Percentiles rank a stretch among this genome's conserved stretches.
Conservation (phyloP, 768 basidiomycete species). For the Boletus rex-veris region DNA sequence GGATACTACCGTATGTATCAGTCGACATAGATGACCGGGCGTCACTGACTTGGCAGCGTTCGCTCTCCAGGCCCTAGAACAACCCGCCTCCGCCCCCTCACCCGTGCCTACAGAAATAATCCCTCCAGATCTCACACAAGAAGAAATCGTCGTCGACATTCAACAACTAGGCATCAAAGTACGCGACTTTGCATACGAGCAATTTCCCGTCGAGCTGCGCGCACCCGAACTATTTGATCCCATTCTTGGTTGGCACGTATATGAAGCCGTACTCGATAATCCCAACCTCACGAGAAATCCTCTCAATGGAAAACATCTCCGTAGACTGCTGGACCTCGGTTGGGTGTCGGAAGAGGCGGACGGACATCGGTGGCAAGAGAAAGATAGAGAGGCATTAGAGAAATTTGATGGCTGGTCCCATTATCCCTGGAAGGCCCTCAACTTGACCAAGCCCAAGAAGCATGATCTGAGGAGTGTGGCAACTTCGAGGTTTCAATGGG, state of each 20-base stretch:
- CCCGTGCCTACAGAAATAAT: slow-evolving; percentile 34
- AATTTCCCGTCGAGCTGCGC: slow-evolving; percentile 10
- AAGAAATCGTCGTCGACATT: slow-evolving; percentile 34
- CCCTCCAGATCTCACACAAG: slow-evolving; percentile 29
- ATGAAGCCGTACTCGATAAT: slow-evolving; percentile 26
- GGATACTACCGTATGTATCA: slow-evolving; percentile 27
- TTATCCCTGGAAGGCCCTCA: slow-evolving; percentile 29
- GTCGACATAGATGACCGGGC: not conserved
- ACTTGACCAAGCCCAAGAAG: slow-evolving; percentile 23
- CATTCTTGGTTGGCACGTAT: slow-evolving; percentile 29
- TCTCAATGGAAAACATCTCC: slow-evolving; percentile 24
- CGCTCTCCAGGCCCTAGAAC: not conserved
- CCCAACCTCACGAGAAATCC: slow-evolving; percentile 13
- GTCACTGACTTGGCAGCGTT: not conserved
- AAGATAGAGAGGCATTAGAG: slow-evolving; percentile 26
- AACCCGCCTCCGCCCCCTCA: slow-evolving; percentile 25
- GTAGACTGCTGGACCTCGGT: slow-evolving; percentile 28
- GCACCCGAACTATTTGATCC: slow-evolving; percentile 32
- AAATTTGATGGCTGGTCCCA: slow-evolving; percentile 21
- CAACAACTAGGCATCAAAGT: slow-evolving; percentile 29
- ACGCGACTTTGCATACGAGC: slow-evolving; percentile 32
- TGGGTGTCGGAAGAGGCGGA: slow-evolving; percentile 27
- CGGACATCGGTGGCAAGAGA: slow-evolving; percentile 21
- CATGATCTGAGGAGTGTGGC: slow-evolving; percentile 27
- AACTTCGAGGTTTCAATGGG: slow-evolving; percentile 26